Evolutionary conservation across 164 flowering plant genomes (phyloP), one percentile per base, ranked within the genome.

Genomic region (Cinnamomum chago): DNA sequence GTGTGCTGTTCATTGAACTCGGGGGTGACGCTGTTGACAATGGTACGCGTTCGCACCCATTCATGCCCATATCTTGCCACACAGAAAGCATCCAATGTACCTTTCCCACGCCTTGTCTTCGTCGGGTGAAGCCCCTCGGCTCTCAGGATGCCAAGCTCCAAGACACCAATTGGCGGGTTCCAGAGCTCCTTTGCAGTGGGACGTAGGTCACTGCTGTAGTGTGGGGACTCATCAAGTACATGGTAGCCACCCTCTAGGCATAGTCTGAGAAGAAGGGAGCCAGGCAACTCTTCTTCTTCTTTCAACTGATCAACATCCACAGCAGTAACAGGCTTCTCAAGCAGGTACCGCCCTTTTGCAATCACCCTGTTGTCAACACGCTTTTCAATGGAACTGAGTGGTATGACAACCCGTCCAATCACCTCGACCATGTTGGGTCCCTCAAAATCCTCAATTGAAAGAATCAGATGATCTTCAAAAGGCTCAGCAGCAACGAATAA

Each of bases 201-300:
- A 5, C 98, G 92, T 58, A 95, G 94, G 73, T 95, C 98, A 71
- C 94, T 90, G 72, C 97, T 95, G 73, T 92, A 90, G 70, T 90
- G 93, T 35, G 94, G 90, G 1, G 97, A 90, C 73, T 92, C 97
- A 72, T 92, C 98, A 7, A 95, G 87, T 40, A 95, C 98, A 82
- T 92, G 98, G 74, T 92, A 95, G 0, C 98, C 98, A 76, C 98
- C 97, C 79, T 95, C 97, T 11, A 94, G 82, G 77, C 97, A 91
- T 22, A 92, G 83, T 62, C 92, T 86, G 15, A 94, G 87, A 78
- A 90, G 94, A 76, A 92, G 82, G 47, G 83, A 76, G 75, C 89
- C 91, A 0, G 98, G 85, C 79, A 94, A 92, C 47, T 30, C 33
- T 30, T 89, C 90, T 30, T 89, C 90, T 75, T 82, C 90, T 80